Evolutionary conservation across 2,329 filamentous ascomycete genomes (phyloP).

Genomic region (Grosmannia penicillata): DNA sequence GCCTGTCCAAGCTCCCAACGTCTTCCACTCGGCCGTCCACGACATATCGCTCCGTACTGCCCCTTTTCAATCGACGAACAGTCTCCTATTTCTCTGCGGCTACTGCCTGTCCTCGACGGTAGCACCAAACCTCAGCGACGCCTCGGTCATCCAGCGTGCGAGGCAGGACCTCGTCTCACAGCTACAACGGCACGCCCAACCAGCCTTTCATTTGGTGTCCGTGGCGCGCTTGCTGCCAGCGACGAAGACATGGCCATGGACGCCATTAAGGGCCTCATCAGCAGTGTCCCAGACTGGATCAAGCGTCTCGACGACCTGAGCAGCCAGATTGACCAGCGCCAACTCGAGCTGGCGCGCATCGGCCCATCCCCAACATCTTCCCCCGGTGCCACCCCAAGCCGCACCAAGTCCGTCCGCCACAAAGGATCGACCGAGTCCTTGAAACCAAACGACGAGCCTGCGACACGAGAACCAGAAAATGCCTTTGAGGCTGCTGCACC

Average conservation of each 20-base stretch:
- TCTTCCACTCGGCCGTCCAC: too few relatives aligned
- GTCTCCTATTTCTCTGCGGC: too few relatives aligned
- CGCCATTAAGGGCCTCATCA: slow-evolving; percentile 37
- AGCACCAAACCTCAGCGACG: too few relatives aligned
- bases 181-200: neutral
- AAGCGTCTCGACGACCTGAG: slow-evolving; percentile 44
- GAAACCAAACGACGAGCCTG: slow-evolving; percentile 12
- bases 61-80: too few relatives aligned
- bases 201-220: neutral
- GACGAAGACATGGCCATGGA: slow-evolving; percentile 29
- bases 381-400: slow-evolving; percentile 1
- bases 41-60: too few relatives aligned
- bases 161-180: too few relatives aligned
- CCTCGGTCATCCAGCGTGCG: too few relatives aligned
- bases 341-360: slow-evolving; percentile 37
- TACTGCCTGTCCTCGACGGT: too few relatives aligned
- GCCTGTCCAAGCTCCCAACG: too few relatives aligned
- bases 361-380: slow-evolving; percentile 12
- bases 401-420: slow-evolving; percentile 14
- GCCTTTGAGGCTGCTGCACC: neutral
- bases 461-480: slow-evolving; percentile 2
- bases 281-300: slow-evolving; percentile 45
- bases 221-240: neutral
- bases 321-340: slow-evolving; percentile 44
- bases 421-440: slow-evolving; percentile 15